A percentile compares a stretch with the other conserved stretches of the same genome.
These are phyloP conservation scores for Coemansia sp. DNA, from an alignment of 192 early-diverging fungal genomes.

Conservation along the genomic window DNA sequence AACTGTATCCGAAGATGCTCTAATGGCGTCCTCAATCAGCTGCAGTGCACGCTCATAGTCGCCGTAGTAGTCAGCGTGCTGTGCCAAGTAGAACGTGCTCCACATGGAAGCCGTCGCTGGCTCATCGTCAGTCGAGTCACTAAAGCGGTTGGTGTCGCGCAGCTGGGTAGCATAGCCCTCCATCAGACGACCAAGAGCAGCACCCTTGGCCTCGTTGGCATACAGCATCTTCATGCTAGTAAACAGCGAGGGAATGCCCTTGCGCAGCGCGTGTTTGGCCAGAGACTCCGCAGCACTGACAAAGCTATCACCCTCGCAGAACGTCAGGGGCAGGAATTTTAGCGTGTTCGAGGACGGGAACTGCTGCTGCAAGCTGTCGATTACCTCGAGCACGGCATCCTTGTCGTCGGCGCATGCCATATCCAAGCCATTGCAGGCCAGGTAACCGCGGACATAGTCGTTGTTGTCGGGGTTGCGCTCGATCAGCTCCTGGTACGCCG, in stretches of 20 bases:
- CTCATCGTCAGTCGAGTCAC: slow-evolving; percentile 63
- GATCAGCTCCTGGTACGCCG: slow-evolving; percentile 76
- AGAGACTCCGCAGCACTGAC: slow-evolving; percentile 65
- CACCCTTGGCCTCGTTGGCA: slow-evolving; percentile 64
- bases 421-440: slow-evolving; percentile 57
- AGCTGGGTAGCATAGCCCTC: slow-evolving; percentile 63
- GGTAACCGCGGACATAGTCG: slow-evolving; percentile 71
- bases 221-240: slow-evolving; percentile 79
- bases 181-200: slow-evolving; percentile 70
- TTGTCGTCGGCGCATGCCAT: slow-evolving; percentile 28
- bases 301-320: slow-evolving; percentile 73
- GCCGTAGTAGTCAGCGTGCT: slow-evolving; percentile 81
- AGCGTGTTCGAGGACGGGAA: slow-evolving; percentile 86
- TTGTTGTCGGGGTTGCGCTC: slow-evolving; percentile 82
- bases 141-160: slow-evolving; percentile 51
- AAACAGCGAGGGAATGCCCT: slow-evolving; percentile 95
- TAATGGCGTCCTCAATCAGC: slow-evolving; percentile 81
- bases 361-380: slow-evolving; percentile 62
- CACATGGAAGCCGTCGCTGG: slow-evolving; percentile 82
- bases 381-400: slow-evolving; percentile 49
- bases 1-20: slow-evolving; percentile 86
- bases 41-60: slow-evolving; percentile 73
- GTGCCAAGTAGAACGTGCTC: slow-evolving; percentile 91
- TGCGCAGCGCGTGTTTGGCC: slow-evolving; percentile 75
- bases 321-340: slow-evolving; percentile 76